phyloP scores from a whole-genome alignment of 495 filamentous ascomycete genomes.

The Letharia lupina region DNA sequence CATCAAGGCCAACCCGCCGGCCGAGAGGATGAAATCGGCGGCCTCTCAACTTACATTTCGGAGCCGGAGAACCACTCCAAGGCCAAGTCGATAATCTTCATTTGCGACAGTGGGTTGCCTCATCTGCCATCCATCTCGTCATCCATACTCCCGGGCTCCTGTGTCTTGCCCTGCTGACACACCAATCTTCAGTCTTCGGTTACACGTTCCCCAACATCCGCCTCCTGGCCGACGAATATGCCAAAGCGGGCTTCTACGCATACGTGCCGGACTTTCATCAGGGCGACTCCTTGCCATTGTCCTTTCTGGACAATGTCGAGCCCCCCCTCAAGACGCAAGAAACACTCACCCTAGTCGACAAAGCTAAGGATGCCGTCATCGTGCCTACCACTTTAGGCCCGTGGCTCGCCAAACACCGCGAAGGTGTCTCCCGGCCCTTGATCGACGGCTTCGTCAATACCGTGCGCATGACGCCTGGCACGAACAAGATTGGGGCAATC shows the following conservation, averaged over 20 bases:
- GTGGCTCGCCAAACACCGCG: slow-evolving; percentile 34
- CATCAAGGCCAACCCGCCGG: slow-evolving; percentile 34
- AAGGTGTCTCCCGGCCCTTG: slow-evolving; percentile 24
- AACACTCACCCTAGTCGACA: slow-evolving; percentile 27
- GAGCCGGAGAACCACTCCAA: slow-evolving; percentile 29
- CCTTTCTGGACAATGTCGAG: slow-evolving; percentile 33
- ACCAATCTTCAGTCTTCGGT: slow-evolving; percentile 33
- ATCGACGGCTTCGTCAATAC: slow-evolving; percentile 28
- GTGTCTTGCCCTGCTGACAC: neutral
- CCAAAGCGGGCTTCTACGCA: slow-evolving; percentile 34
- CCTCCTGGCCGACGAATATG: slow-evolving; percentile 40
- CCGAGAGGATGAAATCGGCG: slow-evolving; percentile 33
- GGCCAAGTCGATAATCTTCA: slow-evolving; percentile 32
- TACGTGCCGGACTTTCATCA: slow-evolving; percentile 38
- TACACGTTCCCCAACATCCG: slow-evolving; percentile 34
- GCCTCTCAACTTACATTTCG: slow-evolving; percentile 34
- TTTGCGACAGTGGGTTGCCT: slow-evolving; percentile 25
- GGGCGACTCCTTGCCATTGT: slow-evolving; percentile 33
- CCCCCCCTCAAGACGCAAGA: slow-evolving; percentile 27
- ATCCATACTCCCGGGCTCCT: no score
- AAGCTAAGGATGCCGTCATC: slow-evolving; percentile 33
- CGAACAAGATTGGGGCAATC: slow-evolving; percentile 34
- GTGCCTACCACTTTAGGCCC: slow-evolving; percentile 33
- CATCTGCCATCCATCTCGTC: neutral
- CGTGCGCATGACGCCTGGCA: slow-evolving; percentile 28